Evolutionary conservation across 371 early-diverging fungal genomes (phyloP), one percentile per base, ranked within the genome.

Genomic region (Zancudomyces culisetae): DNA sequence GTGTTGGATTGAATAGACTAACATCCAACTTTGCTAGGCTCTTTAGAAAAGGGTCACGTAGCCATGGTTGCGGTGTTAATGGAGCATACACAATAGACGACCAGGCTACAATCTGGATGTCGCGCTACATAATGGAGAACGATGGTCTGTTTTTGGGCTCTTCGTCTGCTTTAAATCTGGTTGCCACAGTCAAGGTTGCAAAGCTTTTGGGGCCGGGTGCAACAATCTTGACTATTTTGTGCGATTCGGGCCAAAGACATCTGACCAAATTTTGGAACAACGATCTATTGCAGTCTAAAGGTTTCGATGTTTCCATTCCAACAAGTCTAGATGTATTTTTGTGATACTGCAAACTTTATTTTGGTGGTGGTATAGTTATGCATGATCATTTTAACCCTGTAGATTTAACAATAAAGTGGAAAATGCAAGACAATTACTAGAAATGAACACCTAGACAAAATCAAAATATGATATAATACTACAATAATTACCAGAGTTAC

Each of bases 1-100:
- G 95, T 0, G 79, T 97, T 3, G 97, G 96, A 0, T 79, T 93
- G 98, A 28, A 92, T 95, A 61, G 96, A 97, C 67, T 97, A 94
- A 65, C 77, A 95, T 54, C 96, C 98, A 27, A 79, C 90, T 35
- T 89, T 81, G 19, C 68, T 95, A 52, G 81, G 42, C 63, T 70
- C 1, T 51, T 74, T 18, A 43, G 40, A 30, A 24, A 3, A 19
- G 12, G 1, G 15, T 4, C 22, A 22, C 15, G n/a, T 8, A 2
- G 2, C 35, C 26, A 93, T 53, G 79, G 88, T 39, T 45, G 58
- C 24, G 61, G 81, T 51, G 77, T 97, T 20, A 96, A 97, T 62
- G 69, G 75, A 42, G 95, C 96, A 96, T 63, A 87, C 73, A 97
- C 93, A 74, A 80, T 83, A n/a, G 77, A 81, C 42, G 98, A 97